Evolutionary conservation across 2,329 filamentous ascomycete species (phyloP).

Genomic region (Colletotrichum eremochloae): DNA sequence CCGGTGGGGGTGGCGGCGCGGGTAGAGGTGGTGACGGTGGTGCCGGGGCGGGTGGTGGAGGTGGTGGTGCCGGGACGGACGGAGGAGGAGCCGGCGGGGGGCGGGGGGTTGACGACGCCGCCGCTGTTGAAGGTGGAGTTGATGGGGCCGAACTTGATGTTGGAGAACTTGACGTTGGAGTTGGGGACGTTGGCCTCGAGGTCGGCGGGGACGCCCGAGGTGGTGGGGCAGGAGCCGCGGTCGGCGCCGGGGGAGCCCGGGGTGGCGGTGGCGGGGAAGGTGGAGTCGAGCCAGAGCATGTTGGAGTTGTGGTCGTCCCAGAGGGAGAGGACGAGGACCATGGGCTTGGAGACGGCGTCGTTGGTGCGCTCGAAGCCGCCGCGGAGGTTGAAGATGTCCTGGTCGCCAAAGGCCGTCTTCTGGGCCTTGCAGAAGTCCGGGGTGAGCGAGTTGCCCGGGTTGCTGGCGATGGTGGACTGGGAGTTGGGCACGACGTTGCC

Average conservation of each 20-base stretch:
- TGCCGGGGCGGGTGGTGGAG: slow-evolving; percentile 33
- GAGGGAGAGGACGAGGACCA: slow-evolving; percentile 64
- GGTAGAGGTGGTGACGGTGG: slow-evolving; percentile 21
- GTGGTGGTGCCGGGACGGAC: slow-evolving; percentile 31
- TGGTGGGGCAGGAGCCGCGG: slow-evolving; percentile 67
- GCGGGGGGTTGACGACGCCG: slow-evolving; percentile 23
- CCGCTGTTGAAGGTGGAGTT: slow-evolving; percentile 61
- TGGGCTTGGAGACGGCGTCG: slow-evolving; percentile 55
- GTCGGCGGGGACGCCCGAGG: slow-evolving; percentile 64
- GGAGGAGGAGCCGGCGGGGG: slow-evolving; percentile 1
- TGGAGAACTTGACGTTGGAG: slow-evolving; percentile 67
- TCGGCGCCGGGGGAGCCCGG: slow-evolving; percentile 57
- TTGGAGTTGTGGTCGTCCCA: slow-evolving; percentile 68
- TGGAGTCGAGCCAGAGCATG: slow-evolving; percentile 77
- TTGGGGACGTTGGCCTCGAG: slow-evolving; percentile 61
- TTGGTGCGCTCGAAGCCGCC: slow-evolving; percentile 73
- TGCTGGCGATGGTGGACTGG: slow-evolving; percentile 54
- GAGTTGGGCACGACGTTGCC: slow-evolving; percentile 70
- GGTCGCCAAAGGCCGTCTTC: slow-evolving; percentile 69
- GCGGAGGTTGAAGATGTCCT: slow-evolving; percentile 64
- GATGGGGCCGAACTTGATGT: slow-evolving; percentile 69
- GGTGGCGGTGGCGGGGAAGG: slow-evolving; percentile 65
- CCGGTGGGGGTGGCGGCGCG: slow-evolving; percentile 35
- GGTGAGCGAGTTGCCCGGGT: slow-evolving; percentile 65
- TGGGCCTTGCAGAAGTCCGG: slow-evolving; percentile 69